These are phyloP conservation scores for Ramaria sp. DNA, from an alignment of 768 basidiomycete genomes.

Conservation along the genomic window DNA sequence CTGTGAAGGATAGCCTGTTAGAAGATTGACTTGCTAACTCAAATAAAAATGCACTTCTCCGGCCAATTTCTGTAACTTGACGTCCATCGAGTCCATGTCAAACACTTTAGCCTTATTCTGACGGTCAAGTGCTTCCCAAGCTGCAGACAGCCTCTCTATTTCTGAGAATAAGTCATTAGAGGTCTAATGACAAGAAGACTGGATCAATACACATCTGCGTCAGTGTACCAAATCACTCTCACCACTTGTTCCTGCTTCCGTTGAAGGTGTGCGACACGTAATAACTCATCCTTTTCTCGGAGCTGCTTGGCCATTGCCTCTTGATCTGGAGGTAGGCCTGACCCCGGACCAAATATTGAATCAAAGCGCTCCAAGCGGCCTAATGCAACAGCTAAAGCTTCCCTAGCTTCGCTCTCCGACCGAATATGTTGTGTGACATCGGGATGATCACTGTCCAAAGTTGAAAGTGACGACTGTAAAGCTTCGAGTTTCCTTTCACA, in stretches of 20 bases:
- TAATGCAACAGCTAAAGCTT: conserved; percentile 13
- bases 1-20: conserved; percentile 28
- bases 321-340: conserved; percentile 39
- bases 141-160: conserved; percentile 72
- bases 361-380: conserved; percentile 46
- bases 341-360: conserved; percentile 48
- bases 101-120: conserved; percentile 81
- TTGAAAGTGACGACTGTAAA: conserved; percentile 39
- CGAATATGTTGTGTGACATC: conserved; percentile 36
- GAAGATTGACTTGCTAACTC: neutral
- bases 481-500: conserved; percentile 40
- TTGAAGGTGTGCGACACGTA: conserved; percentile 50
- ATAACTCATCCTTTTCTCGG: conserved; percentile 55
- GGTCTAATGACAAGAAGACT: conserved; percentile 31
- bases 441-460: conserved; percentile 37
- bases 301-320: conserved; percentile 43
- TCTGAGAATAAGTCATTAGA: conserved; percentile 74
- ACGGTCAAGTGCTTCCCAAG: conserved; percentile 77
- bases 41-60: conserved; percentile 48
- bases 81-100: conserved; percentile 66
- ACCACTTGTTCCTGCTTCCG: conserved; percentile 59
- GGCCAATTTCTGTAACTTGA: conserved; percentile 49
- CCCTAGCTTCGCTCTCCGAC: conserved; percentile 19
- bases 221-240: conserved; percentile 14
- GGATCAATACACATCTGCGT: neutral